phyloP scores from a whole-genome alignment of 2,329 filamentous ascomycete genomes.

The Magnaporthiopsis incrustans region DNA sequence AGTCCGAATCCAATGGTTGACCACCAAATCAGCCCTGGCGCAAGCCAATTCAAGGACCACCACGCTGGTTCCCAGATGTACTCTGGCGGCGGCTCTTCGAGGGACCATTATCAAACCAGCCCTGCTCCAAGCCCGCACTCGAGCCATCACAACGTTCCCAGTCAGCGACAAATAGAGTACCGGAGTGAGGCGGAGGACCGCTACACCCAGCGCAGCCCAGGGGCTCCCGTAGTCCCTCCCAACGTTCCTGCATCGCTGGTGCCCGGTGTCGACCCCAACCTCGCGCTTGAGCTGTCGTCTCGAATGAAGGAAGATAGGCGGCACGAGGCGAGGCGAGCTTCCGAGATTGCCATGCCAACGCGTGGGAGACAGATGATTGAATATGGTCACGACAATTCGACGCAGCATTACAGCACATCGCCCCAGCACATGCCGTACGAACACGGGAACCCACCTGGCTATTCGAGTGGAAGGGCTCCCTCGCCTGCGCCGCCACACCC shows the following conservation, averaged over 20 bases:
- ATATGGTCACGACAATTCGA: slow-evolving; percentile 20
- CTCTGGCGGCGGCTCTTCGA: neutral
- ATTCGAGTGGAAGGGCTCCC: neutral
- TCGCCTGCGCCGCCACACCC: neutral
- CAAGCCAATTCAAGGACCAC: slow-evolving; percentile 1
- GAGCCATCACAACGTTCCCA: slow-evolving; percentile 5
- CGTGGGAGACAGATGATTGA: slow-evolving; percentile 32
- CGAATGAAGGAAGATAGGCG: slow-evolving; percentile 49
- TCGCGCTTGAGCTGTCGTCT: slow-evolving; percentile 50
- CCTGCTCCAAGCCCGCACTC: slow-evolving; percentile 2
- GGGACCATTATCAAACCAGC: slow-evolving; percentile 7
- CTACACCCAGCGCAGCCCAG: slow-evolving; percentile 20
- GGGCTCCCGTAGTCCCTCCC: slow-evolving; percentile 32
- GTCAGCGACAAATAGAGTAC: slow-evolving; percentile 9
- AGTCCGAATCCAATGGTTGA: slow-evolving; percentile 5
- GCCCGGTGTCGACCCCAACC: slow-evolving; percentile 49
- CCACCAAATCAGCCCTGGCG: slow-evolving; percentile 2
- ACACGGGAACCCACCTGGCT: neutral
- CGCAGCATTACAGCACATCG: slow-evolving; percentile 22
- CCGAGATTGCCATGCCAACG: slow-evolving; percentile 30
- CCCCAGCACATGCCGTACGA: slow-evolving; percentile 21
- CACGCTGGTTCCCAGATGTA: neutral
- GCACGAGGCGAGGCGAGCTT: slow-evolving; percentile 26
- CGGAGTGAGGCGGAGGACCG: slow-evolving; percentile 29
- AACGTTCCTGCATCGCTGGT: slow-evolving; percentile 49